Base-by-base conservation (phyloP, 257 asterid genomes). In the Nicotiana noctiflora region DNA sequence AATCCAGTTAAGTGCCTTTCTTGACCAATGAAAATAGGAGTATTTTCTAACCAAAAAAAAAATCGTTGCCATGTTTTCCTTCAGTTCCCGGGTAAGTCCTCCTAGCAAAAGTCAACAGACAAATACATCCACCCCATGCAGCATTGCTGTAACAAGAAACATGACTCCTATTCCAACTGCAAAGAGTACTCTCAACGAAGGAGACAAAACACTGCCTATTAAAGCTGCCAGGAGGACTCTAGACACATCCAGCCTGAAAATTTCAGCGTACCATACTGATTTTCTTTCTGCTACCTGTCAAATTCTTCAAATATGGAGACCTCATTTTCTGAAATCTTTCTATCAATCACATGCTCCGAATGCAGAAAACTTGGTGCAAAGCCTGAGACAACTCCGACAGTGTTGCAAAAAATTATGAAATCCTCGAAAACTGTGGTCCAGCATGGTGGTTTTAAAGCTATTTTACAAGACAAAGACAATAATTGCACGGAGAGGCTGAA, bases 351-450 rank as follows among this genome's bases (percentile, higher is more conserved):
- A 72, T 67, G 49, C 23, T 57, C n/a, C 23, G n/a, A 76, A 64
- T 79, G 40, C 85, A 88, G 89, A 79, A 81, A 84, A 80, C 80
- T 77, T 79, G 90, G 91, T 77, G 81, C 87, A 81, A 92, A 80
- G 79, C 82, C 82, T 60, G 91, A 76, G 82, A 86, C 86, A 27
- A 77, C 82, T 17, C 87, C 84, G 84, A 80, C 90, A 46, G 77
- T 78, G 67, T 76, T 76, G 68, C 88, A 46, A 84, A 85, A 84
- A 80, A 89, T 81, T 51, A 67, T 75, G 57, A 91, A 83, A 80
- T 25, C 65, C 82, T 77, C 91, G 57, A 65, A 88, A 84, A 76
- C 86, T 37, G 77, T 79, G 76, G 75, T 75, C 67, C 94, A 86
- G 80, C 84, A 66, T 83, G 83, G 80, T 80, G 84, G 53, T 63